Evolutionary conservation across 345 rosid species (phyloP).

Genomic region (Eucalyptus tenuipes): DNA sequence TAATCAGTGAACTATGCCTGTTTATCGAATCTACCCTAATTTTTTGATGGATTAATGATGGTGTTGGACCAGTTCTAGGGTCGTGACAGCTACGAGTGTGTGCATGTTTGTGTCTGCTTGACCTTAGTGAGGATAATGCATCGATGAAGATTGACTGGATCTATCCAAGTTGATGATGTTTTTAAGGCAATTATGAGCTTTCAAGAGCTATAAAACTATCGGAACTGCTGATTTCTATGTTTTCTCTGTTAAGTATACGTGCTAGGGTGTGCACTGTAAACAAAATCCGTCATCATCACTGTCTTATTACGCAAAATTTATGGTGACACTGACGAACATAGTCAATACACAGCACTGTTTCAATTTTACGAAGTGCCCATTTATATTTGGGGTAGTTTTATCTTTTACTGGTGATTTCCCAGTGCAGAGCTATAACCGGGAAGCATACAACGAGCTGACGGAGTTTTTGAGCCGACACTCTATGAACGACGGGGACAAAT

Average conservation of each 20-base stretch:
- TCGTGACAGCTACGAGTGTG: neutral
- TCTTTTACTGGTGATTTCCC: neutral
- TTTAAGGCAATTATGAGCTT: neutral
- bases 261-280: neutral
- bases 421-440: slow-evolving; percentile 69
- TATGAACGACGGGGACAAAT: slow-evolving; percentile 72
- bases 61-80: neutral
- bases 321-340: neutral
- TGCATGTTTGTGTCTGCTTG: neutral
- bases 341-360: neutral
- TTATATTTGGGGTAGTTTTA: neutral
- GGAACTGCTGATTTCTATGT: neutral
- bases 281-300: neutral
- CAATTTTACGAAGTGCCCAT: neutral
- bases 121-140: neutral
- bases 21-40: neutral
- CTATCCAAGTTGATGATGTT: neutral
- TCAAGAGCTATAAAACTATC: neutral
- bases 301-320: neutral
- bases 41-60: neutral
- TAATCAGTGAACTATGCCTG: neutral
- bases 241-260: neutral
- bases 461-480: slow-evolving; percentile 49
- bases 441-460: slow-evolving; percentile 59
- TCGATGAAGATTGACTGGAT: neutral